These are phyloP conservation scores for Penicillium mononematosum DNA, from an alignment of 495 filamentous ascomycete genomes.

Conservation along the genomic window DNA sequence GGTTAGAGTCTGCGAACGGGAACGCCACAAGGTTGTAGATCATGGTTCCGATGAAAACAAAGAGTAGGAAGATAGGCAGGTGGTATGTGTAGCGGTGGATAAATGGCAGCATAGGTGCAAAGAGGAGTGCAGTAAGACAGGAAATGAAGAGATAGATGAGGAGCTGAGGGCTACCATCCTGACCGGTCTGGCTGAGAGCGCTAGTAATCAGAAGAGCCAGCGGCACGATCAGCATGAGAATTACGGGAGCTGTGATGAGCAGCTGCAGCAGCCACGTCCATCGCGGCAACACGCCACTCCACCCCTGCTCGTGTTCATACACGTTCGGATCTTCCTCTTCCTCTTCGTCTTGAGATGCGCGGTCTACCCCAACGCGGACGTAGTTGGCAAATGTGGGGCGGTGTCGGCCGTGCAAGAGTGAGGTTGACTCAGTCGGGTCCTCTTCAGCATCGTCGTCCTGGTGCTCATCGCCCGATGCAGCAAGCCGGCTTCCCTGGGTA, in stretches of 20 bases:
- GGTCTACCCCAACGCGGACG: constrained; percentile 45
- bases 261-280: constrained; percentile 90
- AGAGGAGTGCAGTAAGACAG: constrained; percentile 62
- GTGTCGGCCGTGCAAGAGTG: constrained; percentile 62
- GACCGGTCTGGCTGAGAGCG: constrained; percentile 73
- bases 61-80: constrained; percentile 71
- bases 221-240: constrained; percentile 70
- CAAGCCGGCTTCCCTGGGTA: constrained; percentile 41
- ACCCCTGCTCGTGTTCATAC: constrained; percentile 78
- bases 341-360: constrained; percentile 31
- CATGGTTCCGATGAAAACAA: constrained; percentile 71
- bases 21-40: constrained; percentile 88
- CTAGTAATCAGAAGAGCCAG: constrained; percentile 70
- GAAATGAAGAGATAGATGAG: constrained; percentile 70
- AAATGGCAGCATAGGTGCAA: constrained; percentile 80
- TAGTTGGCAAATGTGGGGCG: constrained; percentile 74
- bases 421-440: constrained; percentile 73
- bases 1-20: constrained; percentile 75
- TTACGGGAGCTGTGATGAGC: constrained; percentile 72
- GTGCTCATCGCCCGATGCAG: constrained; percentile 34
- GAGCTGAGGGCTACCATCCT: constrained; percentile 67
- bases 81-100: constrained; percentile 84
- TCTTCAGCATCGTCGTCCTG: constrained; percentile 49
- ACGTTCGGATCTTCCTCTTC: constrained; percentile 44
- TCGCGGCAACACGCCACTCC: constrained; percentile 73